phyloP scores from a whole-genome alignment of 331 rosid genomes.

The Pyrus hybrid region DNA sequence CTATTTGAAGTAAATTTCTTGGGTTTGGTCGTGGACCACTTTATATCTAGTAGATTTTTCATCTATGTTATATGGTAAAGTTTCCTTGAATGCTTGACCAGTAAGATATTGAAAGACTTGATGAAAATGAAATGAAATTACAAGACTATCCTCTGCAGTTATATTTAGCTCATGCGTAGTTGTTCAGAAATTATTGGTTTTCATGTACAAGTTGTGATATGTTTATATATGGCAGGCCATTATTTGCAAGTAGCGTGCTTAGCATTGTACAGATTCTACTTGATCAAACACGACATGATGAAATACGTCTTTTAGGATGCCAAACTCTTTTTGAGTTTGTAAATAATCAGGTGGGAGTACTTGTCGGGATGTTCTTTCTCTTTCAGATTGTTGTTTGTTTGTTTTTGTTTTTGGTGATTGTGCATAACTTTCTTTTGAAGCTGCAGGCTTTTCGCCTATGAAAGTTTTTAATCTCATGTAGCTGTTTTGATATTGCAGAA shows the following conservation, averaged over 20 bases:
- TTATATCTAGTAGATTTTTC: neutral
- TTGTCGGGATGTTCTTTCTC: neutral
- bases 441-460: neutral
- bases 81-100: neutral
- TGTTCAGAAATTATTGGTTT: neutral
- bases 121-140: neutral
- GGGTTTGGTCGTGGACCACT: neutral
- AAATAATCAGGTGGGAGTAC: conserved; percentile 30
- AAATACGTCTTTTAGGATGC: conserved; percentile 31
- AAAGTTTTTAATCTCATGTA: neutral
- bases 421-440: neutral
- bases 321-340: conserved; percentile 30
- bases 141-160: neutral
- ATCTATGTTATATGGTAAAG: neutral
- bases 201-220: conserved; percentile 3
- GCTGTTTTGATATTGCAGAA: conserved; percentile 17
- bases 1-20: neutral
- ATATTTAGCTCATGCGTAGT: neutral
- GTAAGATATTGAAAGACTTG: neutral
- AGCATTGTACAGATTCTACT: conserved; percentile 29
- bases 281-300: conserved; percentile 36
- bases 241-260: conserved; percentile 32
- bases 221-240: conserved; percentile 18
- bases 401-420: neutral
- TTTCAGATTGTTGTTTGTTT: neutral